Evolutionary conservation across 2,329 filamentous ascomycete species (phyloP), one percentile per base, ranked within the genome.

Genomic region (Thelonectria rubi): DNA sequence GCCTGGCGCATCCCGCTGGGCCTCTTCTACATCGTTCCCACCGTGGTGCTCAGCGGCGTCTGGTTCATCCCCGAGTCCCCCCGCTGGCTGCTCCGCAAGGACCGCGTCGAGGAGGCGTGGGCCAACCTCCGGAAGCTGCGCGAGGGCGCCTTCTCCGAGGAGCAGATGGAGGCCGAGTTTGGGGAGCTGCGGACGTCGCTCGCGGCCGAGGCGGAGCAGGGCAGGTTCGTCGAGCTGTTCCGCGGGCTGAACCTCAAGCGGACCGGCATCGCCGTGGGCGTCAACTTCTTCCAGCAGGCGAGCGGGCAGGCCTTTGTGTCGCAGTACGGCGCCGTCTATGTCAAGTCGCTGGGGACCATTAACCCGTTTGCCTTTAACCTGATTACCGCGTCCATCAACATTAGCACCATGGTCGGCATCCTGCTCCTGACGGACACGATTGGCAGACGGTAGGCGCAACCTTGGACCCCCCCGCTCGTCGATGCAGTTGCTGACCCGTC

Each of bases 331-430:
- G 45, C 69, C 1, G 49, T 72, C 0, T 72, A 66, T 12, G 58
- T 72, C 42, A 65, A 68, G 12, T 50, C 47, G 0, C 50, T 74
- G 5, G 65, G 64, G 2, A 66, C 67, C 0, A 64, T 74, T 4
- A 70, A 74, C 26, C 72, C 72, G 0, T 74, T 74, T 24, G 67
- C 65, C 2, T 69, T 65, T 15, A 73, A 60, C 10, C 21, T 73
- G 47, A 66, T 72, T 6, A 73, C 68, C 0, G 51, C 64, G 0
- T 50, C 68, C 17, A 60, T 73, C 5, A 72, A 71, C 12, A 61
- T 67, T 2, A 5, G 40, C 1, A 51, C 55, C 1, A 47, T 55
- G 66, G 17, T 66, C 43, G 0, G 43, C 62, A 24, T 49, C 7
- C 53, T 52, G 3, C 17, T 52, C 2, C 20, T 48, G 14, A 57